phyloP scores from a whole-genome alignment of 345 rosid genomes.

The Eucalyptus albens region DNA sequence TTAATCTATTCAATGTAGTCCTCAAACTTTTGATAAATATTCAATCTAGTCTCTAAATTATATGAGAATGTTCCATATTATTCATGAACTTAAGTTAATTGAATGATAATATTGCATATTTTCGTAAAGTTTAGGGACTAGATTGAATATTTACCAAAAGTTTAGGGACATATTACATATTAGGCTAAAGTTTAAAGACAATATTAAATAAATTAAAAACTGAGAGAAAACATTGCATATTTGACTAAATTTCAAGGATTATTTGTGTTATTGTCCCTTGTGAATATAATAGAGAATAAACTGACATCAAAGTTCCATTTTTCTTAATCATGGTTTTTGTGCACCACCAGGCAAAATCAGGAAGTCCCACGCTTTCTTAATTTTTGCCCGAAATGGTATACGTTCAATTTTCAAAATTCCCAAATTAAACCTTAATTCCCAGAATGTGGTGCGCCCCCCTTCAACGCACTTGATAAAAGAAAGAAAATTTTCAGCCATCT shows the following conservation, averaged over 20 bases:
- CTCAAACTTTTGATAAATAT: too few species aligned
- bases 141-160: too few species aligned
- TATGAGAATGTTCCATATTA: neutral
- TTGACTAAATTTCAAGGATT: too few species aligned
- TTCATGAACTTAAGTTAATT: neutral
- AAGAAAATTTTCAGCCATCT: neutral
- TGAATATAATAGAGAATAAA: neutral
- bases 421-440: neutral
- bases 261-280: too few species aligned
- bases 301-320: neutral
- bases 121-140: too few species aligned
- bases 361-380: neutral
- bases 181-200: rapidly evolving
- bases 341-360: neutral
- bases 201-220: too few species aligned
- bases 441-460: neutral
- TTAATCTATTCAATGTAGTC: too few species aligned
- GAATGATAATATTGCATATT: neutral
- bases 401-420: neutral
- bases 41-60: neutral
- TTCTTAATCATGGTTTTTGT: neutral
- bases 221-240: too few species aligned
- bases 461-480: neutral
- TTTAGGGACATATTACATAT: too few species aligned
- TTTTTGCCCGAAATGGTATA: neutral